Conservation (phyloP, 129 eudicot species). For the Artemisia argyi region DNA sequence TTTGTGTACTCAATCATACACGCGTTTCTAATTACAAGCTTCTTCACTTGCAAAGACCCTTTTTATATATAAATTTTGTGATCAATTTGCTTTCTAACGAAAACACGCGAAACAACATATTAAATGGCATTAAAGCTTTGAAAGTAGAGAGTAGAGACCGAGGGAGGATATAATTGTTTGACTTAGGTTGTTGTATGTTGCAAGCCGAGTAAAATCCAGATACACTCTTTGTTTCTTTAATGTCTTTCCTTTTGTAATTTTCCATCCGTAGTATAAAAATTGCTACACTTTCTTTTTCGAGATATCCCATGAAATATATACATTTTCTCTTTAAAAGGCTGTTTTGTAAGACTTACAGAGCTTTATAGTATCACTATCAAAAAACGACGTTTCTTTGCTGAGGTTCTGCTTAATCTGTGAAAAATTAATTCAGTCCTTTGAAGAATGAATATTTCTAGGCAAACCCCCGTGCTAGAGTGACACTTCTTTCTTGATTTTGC, state of each 20-base stretch:
- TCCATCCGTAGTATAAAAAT: not conserved
- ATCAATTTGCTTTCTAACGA: not conserved
- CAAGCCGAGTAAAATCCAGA: not conserved
- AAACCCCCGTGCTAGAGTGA: not conserved
- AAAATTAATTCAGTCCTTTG: no score
- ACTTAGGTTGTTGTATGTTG: not conserved
- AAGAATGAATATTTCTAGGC: not conserved
- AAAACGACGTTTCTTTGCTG: no score
- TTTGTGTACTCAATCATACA: not conserved
- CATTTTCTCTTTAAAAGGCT: no score
- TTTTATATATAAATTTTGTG: not conserved
- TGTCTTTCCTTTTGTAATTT: not conserved
- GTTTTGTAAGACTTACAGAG: no score
- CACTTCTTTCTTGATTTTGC: no score
- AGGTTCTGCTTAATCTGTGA: no score
- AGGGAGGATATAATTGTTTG: not conserved
- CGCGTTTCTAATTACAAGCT: not conserved
- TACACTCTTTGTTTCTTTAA: not conserved
- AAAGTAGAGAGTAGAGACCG: not conserved
- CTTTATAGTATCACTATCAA: no score
- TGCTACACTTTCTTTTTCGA: not conserved
- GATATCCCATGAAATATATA: no score
- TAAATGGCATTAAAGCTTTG: not conserved
- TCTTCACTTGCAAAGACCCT: not conserved
- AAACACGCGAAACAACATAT: not conserved